Percentiles rank a stretch among this genome's conserved stretches.
phyloP scores from a whole-genome alignment of 345 rosid species.

The Noccaea caerulescens region DNA sequence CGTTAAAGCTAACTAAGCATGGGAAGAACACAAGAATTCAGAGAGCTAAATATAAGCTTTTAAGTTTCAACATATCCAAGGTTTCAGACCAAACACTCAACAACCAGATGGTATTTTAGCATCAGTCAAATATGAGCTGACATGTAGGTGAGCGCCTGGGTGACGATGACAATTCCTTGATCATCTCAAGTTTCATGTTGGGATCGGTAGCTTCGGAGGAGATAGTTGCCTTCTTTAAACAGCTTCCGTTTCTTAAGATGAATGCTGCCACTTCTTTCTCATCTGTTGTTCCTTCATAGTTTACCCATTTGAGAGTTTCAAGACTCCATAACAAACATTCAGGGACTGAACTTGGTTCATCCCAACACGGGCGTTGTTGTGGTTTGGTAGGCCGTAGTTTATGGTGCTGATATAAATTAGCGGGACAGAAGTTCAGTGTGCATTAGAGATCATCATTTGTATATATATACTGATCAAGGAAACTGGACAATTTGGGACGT shows the following conservation, averaged over 20 bases:
- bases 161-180: constrained; percentile 1
- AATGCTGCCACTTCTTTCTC: background rate
- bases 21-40: too few relatives aligned
- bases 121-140: constrained; percentile 2
- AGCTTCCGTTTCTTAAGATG: background rate
- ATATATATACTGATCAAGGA: background rate
- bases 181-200: background rate
- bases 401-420: background rate
- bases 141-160: background rate
- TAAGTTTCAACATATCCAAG: too few relatives aligned
- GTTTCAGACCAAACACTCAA: too few relatives aligned
- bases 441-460: background rate
- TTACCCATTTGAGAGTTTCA: background rate
- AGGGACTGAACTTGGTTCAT: background rate
- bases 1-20: too few relatives aligned
- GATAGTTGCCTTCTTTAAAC: constrained; percentile 6
- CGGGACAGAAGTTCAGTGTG: too few relatives aligned
- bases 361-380: background rate
- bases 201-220: background rate
- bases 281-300: background rate
- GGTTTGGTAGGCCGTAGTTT: rapidly evolving
- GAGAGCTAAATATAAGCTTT: too few relatives aligned
- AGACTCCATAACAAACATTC: background rate
- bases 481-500: background rate
- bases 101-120: too few relatives aligned